Evolutionary conservation across 768 basidiomycete species (phyloP).

Genomic region (Rhizopogon vinicolor): DNA sequence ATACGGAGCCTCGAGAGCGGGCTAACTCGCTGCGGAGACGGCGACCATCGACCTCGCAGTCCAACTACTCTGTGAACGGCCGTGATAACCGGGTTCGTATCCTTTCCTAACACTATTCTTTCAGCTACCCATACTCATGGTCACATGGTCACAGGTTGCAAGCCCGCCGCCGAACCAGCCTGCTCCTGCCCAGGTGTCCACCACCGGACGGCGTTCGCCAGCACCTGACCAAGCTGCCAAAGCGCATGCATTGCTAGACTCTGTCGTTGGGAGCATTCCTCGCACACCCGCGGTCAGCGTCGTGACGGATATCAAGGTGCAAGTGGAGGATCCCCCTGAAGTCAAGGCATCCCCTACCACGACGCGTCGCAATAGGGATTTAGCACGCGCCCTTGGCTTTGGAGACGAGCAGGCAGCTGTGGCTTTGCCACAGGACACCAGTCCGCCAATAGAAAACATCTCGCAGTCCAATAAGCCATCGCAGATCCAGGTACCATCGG

Average conservation of each 20-base stretch:
- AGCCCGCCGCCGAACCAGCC: constrained; percentile 50
- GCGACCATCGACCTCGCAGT: constrained; percentile 80
- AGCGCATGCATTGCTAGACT: constrained; percentile 64
- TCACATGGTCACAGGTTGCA: constrained; percentile 37
- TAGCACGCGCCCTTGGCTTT: constrained; percentile 70
- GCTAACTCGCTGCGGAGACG: constrained; percentile 69
- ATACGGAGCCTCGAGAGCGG: constrained; percentile 56
- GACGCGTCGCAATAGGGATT: constrained; percentile 62
- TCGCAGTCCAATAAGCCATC: constrained; percentile 10
- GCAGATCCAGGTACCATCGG: constrained; percentile 19
- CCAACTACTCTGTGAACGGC: constrained; percentile 61
- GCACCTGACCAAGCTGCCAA: constrained; percentile 49
- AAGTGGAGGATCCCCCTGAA: constrained; percentile 25
- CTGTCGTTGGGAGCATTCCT: constrained; percentile 54
- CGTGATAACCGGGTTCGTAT: constrained; percentile 37
- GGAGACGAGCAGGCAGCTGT: constrained; percentile 36
- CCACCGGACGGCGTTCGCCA: constrained; percentile 25
- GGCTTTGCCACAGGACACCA: constrained; percentile 9
- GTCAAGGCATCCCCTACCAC: constrained; percentile 37
- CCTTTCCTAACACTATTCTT: not conserved
- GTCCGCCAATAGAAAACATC: constrained; percentile 7
- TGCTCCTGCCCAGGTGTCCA: constrained; percentile 29
- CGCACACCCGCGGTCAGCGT: constrained; percentile 22
- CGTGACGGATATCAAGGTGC: constrained; percentile 19
- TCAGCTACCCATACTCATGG: constrained; percentile 3